Percentiles rank a stretch among this genome's conserved stretches.
Conservation (phyloP, 2,329 filamentous ascomycete species). For the Xylaria sp. region DNA sequence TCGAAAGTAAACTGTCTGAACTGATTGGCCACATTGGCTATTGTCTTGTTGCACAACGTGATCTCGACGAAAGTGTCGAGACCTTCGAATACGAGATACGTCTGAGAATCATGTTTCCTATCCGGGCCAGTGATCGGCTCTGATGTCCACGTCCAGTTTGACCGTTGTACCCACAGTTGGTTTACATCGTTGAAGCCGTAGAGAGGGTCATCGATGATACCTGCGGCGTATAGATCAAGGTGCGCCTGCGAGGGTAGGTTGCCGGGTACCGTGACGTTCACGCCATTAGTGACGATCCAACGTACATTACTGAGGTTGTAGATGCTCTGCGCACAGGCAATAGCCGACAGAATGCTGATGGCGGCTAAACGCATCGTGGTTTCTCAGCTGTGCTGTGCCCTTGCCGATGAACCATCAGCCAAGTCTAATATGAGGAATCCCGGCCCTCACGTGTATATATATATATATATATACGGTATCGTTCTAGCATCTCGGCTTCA, state of each 20-base stretch:
- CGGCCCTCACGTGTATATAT: not conserved
- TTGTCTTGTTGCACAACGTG: conserved; percentile 61
- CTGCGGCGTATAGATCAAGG: conserved; percentile 63
- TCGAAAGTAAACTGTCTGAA: conserved; percentile 71
- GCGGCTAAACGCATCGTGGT: not conserved
- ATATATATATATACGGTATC: not conserved
- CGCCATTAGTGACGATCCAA: conserved; percentile 21
- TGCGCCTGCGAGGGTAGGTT: conserved; percentile 67
- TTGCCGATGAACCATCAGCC: not conserved
- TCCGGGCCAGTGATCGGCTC: conserved; percentile 56
- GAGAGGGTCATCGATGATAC: conserved; percentile 63
- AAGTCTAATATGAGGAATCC: not conserved
- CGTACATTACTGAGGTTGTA: conserved; percentile 8
- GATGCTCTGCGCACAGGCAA: conserved; percentile 7
- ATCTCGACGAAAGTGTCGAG: conserved; percentile 70
- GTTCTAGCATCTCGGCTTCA: not conserved
- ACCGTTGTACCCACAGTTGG: conserved; percentile 66
- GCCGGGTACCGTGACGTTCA: conserved; percentile 63
- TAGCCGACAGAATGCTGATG: not conserved
- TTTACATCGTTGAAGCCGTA: conserved; percentile 68
- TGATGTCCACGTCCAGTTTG: conserved; percentile 68
- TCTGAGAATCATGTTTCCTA: conserved; percentile 50
- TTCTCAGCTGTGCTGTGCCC: not conserved
- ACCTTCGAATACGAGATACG: conserved; percentile 69
- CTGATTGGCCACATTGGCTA: conserved; percentile 69